Evolutionary conservation across 2,329 filamentous ascomycete species (phyloP).

Genomic region (Colletotrichum sp.): DNA sequence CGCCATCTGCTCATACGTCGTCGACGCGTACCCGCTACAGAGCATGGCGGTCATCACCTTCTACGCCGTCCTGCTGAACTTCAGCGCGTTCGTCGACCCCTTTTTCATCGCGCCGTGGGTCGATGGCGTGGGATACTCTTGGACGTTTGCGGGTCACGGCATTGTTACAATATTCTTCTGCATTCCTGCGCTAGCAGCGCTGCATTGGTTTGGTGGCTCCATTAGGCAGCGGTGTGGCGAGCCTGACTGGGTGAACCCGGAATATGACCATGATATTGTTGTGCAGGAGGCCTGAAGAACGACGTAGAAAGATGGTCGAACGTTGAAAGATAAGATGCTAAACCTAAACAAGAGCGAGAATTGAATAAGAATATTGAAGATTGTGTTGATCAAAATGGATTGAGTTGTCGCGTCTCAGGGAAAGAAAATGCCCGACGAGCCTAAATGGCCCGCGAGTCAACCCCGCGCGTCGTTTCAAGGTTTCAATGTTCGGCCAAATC

Average conservation of each 20-base stretch:
- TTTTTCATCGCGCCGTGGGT: slow-evolving; percentile 59
- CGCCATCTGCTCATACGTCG: slow-evolving; percentile 54
- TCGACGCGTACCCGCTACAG: slow-evolving; percentile 61
- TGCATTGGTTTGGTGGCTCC: slow-evolving; percentile 44
- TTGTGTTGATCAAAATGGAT: background rate
- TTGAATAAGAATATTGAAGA: rapidly evolving
- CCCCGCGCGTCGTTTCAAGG: background rate
- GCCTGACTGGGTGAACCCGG: slow-evolving; percentile 52
- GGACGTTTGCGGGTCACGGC: slow-evolving; percentile 54
- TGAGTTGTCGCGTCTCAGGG: background rate
- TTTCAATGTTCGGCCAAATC: background rate
- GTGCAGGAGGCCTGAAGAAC: too few relatives aligned
- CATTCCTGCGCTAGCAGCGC: slow-evolving; percentile 36
- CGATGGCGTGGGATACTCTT: slow-evolving; percentile 48
- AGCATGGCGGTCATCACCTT: slow-evolving; percentile 60
- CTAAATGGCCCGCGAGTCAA: background rate
- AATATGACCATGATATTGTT: slow-evolving; percentile 32
- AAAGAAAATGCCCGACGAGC: background rate
- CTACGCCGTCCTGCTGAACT: slow-evolving; percentile 58
- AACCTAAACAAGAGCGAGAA: background rate
- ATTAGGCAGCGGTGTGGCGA: slow-evolving; percentile 39
- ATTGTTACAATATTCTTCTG: slow-evolving; percentile 47
- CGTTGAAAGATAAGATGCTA: background rate
- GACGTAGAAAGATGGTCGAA: background rate
- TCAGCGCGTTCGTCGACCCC: slow-evolving; percentile 48